Evolutionary conservation across 768 basidiomycete genomes (phyloP), one percentile per base, ranked within the genome.

Genomic region (Mycena epipterygia): DNA sequence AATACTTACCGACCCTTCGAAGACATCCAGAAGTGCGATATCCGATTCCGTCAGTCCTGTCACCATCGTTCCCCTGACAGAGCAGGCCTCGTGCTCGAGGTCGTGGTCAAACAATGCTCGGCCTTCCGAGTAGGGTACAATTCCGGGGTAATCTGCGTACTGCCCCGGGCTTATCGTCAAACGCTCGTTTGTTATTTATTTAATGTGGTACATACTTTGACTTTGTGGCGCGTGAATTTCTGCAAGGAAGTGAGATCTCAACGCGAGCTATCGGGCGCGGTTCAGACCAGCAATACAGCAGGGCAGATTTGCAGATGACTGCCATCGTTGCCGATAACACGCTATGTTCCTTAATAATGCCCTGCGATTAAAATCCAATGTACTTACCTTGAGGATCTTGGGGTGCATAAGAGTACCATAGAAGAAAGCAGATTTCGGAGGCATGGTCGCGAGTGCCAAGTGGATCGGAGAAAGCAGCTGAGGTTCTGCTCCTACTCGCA

Each of bases 321-420:
- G 11, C 92, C 93, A 51, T 90, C 83, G 74, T 93, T 90, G 9
- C 85, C 85, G 49, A 98, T 89, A 9, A 98, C 95, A 23, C 91
- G 84, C 66, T n/a, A n/a, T n/a, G n/a, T n/a, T n/a, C n/a, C n/a
- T n/a, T n/a, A n/a, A n/a, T n/a, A n/a, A n/a, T n/a, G n/a, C n/a
- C n/a, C n/a, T n/a, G n/a, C n/a, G n/a, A n/a, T n/a, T n/a, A n/a
- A n/a, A n/a, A n/a, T n/a, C n/a, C n/a, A n/a, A n/a, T n/a, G n/a
- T n/a, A n/a, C n/a, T n/a, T n/a, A n/a, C n/a, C n/a, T 84, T 88
- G 42, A 98, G 83, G 75, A 98, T 93, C 57, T 88, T 88, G 8
- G 96, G 95, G 75, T 96, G 95, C 86, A 97, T 90, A 25, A 98
- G 83, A 0, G 95, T 97, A 16, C 97, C 97, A 52, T 69, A 71